Base-by-base conservation (phyloP, 768 basidiomycete genomes). In the Nevesoporus exiguus region DNA sequence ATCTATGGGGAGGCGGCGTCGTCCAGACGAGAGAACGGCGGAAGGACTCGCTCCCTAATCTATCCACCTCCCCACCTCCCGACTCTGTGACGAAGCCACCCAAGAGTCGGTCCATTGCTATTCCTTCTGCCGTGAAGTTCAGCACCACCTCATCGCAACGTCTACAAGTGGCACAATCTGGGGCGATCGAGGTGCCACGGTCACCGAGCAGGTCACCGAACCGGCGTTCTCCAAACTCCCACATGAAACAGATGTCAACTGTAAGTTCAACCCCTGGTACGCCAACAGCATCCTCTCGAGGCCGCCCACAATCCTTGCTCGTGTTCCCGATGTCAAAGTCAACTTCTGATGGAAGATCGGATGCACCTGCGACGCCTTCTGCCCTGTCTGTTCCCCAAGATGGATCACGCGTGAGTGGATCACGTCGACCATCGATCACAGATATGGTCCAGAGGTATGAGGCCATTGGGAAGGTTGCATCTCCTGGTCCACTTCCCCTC, bases 361-460 rank as follows among this genome's bases (percentile, higher is more conserved):
- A 73, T 41, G 49, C 65, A 19, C 62, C 66, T 60, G 61, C 27
- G 52, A 66, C 69, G 31, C 72, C 73, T 47, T 65, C 73, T 41
- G 69, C 69, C 14, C 68, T 85, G 10, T 64, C 73, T 40, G 78
- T 82, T 19, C 78, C 84, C 2, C 76, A 74, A 44, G 77, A 79
- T 4, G 76, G 69, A 40, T 70, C 76, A 33, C 77, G 77, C 30
- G 68, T 70, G 2, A 60, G 68, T 7, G 62, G 59, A 11, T 0
- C 66, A 8, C 80, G 90, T 19, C 78, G 90, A 49, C 86, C 85
- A 5, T 93, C 91, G 0, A 93, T 93, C 61, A 84, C 90, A 37
- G 83, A 93, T 64, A 91, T 93, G 82, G 91, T 93, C 24, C 87
- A 89, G 60, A 81, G 76, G 42, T 93, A 85, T 66, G 91, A 93